Percentiles rank a stretch among this genome's conserved stretches.
phyloP scores from a whole-genome alignment of 805 yeast genomes.

The Brettanomyces naardenensis region DNA sequence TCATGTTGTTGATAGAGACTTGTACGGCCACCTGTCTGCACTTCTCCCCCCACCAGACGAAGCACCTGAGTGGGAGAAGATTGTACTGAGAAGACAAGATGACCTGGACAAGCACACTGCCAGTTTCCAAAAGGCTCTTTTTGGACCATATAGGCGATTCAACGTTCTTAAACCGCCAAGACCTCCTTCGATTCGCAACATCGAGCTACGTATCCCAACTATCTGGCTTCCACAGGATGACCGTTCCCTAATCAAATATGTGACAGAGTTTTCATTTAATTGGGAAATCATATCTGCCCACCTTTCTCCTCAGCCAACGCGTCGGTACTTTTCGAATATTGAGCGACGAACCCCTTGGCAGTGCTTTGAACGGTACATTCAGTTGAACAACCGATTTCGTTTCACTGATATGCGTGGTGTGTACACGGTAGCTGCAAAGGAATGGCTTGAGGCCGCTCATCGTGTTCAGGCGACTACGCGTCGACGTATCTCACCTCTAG shows the following conservation, averaged over 20 bases:
- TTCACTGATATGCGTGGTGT: conserved; percentile 82
- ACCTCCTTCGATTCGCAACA: conserved; percentile 78
- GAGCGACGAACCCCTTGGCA: conserved; percentile 99
- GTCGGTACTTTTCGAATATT: conserved; percentile 71
- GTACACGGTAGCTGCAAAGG: conserved; percentile 74
- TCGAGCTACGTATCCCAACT: conserved; percentile 83
- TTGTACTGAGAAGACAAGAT: conserved; percentile 40
- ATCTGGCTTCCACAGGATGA: conserved; percentile 97
- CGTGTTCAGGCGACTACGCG: conserved; percentile 83
- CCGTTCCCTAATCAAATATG: conserved; percentile 65
- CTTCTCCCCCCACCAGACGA: conserved; percentile 60
- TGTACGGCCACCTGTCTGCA: conserved; percentile 52
- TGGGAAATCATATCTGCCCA: conserved; percentile 90
- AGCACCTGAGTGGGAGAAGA: conserved; percentile 49
- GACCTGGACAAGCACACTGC: conserved; percentile 33
- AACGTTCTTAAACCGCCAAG: conserved; percentile 76
- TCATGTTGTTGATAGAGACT: conserved; percentile 22
- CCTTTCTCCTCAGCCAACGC: conserved; percentile 54
- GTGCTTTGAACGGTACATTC: conserved; percentile 93
- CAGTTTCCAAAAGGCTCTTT: conserved; percentile 46
- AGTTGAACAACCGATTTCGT: conserved; percentile 82
- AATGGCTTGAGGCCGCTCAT: conserved; percentile 89
- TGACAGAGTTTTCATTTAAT: conserved; percentile 80
- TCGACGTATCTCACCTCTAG: conserved; percentile 83
- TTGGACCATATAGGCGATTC: conserved; percentile 48